Conservation (phyloP, 192 early-diverging fungal species). For the Geranomyces michiganensis region DNA sequence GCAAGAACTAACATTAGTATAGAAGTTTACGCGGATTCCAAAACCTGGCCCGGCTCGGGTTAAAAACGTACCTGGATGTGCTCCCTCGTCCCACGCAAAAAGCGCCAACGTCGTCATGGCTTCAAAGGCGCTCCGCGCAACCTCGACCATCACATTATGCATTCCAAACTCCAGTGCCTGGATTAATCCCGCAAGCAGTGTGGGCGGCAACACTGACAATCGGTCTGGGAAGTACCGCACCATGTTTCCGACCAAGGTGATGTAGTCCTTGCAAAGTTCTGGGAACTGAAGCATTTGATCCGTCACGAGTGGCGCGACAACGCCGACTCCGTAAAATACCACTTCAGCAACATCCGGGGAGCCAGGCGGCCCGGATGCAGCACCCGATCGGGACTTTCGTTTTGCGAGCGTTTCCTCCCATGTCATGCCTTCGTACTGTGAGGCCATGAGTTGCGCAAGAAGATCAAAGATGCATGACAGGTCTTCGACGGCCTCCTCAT, state of each 20-base stretch:
- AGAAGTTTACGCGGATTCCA: too few relatives aligned
- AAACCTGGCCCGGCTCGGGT: background rate
- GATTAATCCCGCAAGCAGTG: conserved; percentile 60
- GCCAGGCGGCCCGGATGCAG: background rate
- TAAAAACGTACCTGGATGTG: conserved; percentile 5
- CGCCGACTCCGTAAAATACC: conserved; percentile 71
- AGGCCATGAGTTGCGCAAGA: conserved; percentile 60
- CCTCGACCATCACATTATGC: conserved; percentile 59
- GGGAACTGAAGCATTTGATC: conserved; percentile 72
- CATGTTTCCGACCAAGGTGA: conserved; percentile 64
- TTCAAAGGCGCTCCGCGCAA: conserved; percentile 60
- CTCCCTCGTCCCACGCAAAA: conserved; percentile 55
- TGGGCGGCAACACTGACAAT: conserved; percentile 49
- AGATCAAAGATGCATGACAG: conserved; percentile 63
- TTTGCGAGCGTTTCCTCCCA: conserved; percentile 17
- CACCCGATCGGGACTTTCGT: too few relatives aligned
- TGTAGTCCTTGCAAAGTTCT: conserved; percentile 65
- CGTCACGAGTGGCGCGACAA: conserved; percentile 71
- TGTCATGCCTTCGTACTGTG: conserved; percentile 60
- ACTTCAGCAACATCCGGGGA: conserved; percentile 60
- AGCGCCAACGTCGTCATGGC: conserved; percentile 66
- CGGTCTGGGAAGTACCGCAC: conserved; percentile 68
- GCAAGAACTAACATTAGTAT: too few relatives aligned
- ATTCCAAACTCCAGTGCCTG: conserved; percentile 67
- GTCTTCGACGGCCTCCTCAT: conserved; percentile 70